Evolutionary conservation across 345 rosid genomes (phyloP), one percentile per base, ranked within the genome.

Genomic region (Eucalyptus curtisii): DNA sequence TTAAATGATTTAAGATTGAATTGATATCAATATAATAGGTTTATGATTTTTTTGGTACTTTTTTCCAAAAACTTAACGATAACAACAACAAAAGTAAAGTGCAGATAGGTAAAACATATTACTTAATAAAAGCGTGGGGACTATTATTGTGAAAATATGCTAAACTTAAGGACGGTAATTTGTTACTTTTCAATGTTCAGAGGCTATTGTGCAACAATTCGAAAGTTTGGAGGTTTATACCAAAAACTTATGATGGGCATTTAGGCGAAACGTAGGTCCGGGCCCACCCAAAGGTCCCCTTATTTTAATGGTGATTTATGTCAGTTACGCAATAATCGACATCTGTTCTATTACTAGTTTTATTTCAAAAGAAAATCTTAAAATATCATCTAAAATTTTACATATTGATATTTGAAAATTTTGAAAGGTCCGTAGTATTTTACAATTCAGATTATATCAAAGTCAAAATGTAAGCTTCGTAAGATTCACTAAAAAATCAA

Each of bases 11-110:
- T 16, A 50, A 6, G 20, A 50, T 1, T 6, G 4, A 50, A 50
- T 16, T 16, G 22, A 1, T 50, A 50, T 16, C 8, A 50, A 50
- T 17, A 0, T 1, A 50, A 50, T 16, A 50, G 22, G 0, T 50
- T 50, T 50, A 50, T 16, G 4, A 16, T 16, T 16, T 50, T 16
- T 50, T 3, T 16, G 1, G 2, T 50, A 50, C 4, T 50, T 16
- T 50, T 6, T 16, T 50, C 3, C 61, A 11, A 27, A 59, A 61
- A 61, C 31, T 61, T 61, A 30, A 1, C 9, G 4, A 13, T 14
- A 61, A 17, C 68, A 61, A 61, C 68, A 61, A 30, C 5, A 53
- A 61, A 59, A 61, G n/a, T 61, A 27, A 27, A 61, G 31, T 61
- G n/a, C 17, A 30, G 9, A 30, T 30, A 25, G 68, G 68, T 61